Evolutionary conservation across 2,329 filamentous ascomycete species (phyloP), one percentile per base, ranked within the genome.

Genomic region (Dryadomyces sulphureus): DNA sequence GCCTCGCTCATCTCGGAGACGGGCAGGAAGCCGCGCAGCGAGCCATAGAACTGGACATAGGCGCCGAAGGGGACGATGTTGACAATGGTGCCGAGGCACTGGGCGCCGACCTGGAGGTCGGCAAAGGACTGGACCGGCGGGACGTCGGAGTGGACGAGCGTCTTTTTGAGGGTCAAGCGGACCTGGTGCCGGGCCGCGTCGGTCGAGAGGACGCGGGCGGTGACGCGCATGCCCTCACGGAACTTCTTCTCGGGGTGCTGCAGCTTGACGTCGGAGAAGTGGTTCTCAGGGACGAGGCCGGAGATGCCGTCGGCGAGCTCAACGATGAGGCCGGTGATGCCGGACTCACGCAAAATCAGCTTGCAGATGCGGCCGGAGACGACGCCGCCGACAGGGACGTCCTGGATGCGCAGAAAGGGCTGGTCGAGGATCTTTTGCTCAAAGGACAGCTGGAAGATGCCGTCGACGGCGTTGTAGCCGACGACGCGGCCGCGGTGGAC

Each of bases 1-100:
- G 89, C 88, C 60, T 98, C 92, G 60, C 92, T 96, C 92, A 98
- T 98, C 63, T 98, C 90, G 1, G 85, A 85, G 1, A 94, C 81
- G 2, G 92, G 92, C 46, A 98, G 71, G 66, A 93, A 98, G 8
- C 84, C 93, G 53, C 79, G 77, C 19, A 98, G 70, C 8, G 71
- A 65, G 17, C 87, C 87, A 57, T 93, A 98, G 63, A 96, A 98
- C 59, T 94, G 87, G 45, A 98, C 83, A 17, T 90, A 77, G 11
- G 92, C 92, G 49, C 92, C 92, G 45, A 78, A 77, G 4, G 75
- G 65, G 47, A 87, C 70, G 11, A 98, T 69, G 52, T 84, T 93
- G 53, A 94, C 73, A 52, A 98, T 82, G 1, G 88, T 95, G 48
- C 90, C 92, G 7, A 84, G 84, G 30, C 83, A 80, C 56, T 90